Base-by-base conservation (phyloP, 2,329 filamentous ascomycete genomes). In the Aureobasidium uvarum region DNA sequence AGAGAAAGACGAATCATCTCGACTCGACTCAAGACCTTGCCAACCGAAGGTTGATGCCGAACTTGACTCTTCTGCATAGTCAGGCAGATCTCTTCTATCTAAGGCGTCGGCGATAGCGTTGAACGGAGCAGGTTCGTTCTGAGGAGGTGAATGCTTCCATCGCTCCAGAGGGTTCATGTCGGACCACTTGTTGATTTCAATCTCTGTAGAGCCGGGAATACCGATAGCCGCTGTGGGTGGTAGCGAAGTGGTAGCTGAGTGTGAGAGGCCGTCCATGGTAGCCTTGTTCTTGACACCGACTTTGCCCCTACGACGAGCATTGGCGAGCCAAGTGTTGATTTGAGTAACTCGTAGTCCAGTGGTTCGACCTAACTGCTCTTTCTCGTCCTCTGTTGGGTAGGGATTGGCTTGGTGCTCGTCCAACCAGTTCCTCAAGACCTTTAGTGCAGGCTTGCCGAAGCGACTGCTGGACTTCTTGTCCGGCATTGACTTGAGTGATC, bases 251-350 rank as follows among this genome's bases (percentile, higher is more conserved):
- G 69, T 68, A 64, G 69, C 67, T 4, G 71, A 41, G 50, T 71
- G 71, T 3, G 72, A 71, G 25, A 66, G 20, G 84, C 86, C 86
- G 1, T 85, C 81, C 48, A 64, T 55, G 52, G 87, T 85, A 65
- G 89, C 86, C 79, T 96, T 96, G 71, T 55, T 86, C 1, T 85
- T 81, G 43, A 39, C 23, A 55, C 87, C 85, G 64, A 89, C 86
- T 79, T 96, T 96, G 71, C 90, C 88, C 68, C 92, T 85, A 65
- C 92, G 86, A 50, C 92, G 87, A 66, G 92, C 92, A 76, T 96
- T 96, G 66, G 92, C 92, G 54, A 96, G 85, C 92, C 92, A 96
- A 74, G 96, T 96, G 13, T 88, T 89, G 71, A 96, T 94, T 73
- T 97, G 93, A 16, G 84, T 89, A 71, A 91, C 86, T 74, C 86